A percentile compares a stretch with the other conserved stretches of the same genome.
These are phyloP conservation scores for Helicostylum pulchrum DNA, from an alignment of 192 early-diverging fungal species.

Conservation along the genomic window DNA sequence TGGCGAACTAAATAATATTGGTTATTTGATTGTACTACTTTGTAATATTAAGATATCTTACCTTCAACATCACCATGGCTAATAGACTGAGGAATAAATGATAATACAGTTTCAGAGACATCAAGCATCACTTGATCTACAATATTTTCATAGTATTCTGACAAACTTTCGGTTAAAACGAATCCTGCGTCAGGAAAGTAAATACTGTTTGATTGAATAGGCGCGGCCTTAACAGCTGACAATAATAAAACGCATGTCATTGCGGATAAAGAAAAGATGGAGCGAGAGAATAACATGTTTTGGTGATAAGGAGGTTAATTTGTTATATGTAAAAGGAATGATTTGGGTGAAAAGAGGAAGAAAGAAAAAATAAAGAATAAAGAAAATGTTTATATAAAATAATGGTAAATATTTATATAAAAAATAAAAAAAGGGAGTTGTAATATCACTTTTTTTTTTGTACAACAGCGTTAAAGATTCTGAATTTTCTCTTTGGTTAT, in stretches of 20 bases:
- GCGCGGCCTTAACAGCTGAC: slow-evolving; percentile 1
- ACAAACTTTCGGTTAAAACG: slow-evolving; percentile 19
- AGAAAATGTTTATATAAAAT: slow-evolving; percentile 21
- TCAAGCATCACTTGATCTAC: slow-evolving; percentile 25
- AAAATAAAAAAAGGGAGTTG: slow-evolving; percentile 10
- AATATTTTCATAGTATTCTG: slow-evolving; percentile 30
- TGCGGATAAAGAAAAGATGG: slow-evolving; percentile 2
- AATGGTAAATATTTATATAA: slow-evolving; percentile 13
- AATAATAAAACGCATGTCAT: neutral
- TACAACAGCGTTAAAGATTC: neutral
- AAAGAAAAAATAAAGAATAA: slow-evolving; percentile 14
- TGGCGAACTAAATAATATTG: neutral
- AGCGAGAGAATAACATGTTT: slow-evolving; percentile 16
- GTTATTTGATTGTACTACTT: neutral
- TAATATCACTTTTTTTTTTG: neutral
- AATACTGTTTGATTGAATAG: neutral
- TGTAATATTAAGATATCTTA: slow-evolving; percentile 8
- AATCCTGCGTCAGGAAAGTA: neutral
- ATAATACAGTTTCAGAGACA: slow-evolving; percentile 8
- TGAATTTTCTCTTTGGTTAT: too few species aligned
- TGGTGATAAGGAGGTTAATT: neutral
- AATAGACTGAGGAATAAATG: slow-evolving; percentile 8
- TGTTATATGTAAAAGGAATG: slow-evolving; percentile 17
- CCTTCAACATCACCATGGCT: slow-evolving; percentile 7
- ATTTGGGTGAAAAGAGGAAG: slow-evolving; percentile 8